A percentile compares a stretch with the other conserved stretches of the same genome.
Conservation (phyloP, 2,329 filamentous ascomycete genomes). For the Fusarium nurragi region DNA sequence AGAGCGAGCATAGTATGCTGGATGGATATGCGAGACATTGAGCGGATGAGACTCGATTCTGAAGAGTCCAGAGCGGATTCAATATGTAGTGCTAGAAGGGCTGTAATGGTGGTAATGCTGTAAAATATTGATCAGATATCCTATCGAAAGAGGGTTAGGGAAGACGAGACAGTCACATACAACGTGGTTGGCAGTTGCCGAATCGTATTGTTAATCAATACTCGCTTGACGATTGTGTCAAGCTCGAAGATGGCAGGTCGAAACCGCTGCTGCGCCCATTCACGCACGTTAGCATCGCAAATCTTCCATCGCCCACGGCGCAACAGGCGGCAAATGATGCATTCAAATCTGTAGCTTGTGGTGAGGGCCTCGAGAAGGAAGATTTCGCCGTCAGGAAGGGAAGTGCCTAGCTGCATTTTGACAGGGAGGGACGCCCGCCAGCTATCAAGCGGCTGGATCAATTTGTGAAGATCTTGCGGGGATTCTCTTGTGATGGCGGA, state of each 20-base stretch:
- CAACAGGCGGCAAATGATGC: conserved; percentile 25
- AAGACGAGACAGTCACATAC: not conserved
- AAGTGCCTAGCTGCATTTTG: not conserved
- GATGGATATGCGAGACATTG: conserved; percentile 12
- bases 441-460: not conserved
- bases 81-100: not conserved
- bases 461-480: not conserved
- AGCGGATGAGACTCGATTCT: not conserved
- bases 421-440: not conserved
- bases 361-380: conserved; percentile 2
- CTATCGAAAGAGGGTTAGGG: accelerated
- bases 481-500: not conserved
- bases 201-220: conserved; percentile 3
- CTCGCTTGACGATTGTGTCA: conserved; percentile 14
- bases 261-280: conserved; percentile 30
- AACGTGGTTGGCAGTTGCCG: conserved; percentile 9
- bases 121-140: not conserved
- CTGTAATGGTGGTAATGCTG: conserved; percentile 9
- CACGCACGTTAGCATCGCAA: not conserved
- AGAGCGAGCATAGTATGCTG: conserved; percentile 14
- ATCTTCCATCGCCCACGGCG: conserved; percentile 11
- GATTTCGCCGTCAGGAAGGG: not conserved
- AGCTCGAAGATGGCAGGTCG: conserved; percentile 17
- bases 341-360: conserved; percentile 28
- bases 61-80: conserved; percentile 4